Percentiles rank a stretch among this genome's conserved stretches.
Evolutionary conservation across 2,329 filamentous ascomycete species (phyloP).

Genomic region (Diplodia intermedia): DNA sequence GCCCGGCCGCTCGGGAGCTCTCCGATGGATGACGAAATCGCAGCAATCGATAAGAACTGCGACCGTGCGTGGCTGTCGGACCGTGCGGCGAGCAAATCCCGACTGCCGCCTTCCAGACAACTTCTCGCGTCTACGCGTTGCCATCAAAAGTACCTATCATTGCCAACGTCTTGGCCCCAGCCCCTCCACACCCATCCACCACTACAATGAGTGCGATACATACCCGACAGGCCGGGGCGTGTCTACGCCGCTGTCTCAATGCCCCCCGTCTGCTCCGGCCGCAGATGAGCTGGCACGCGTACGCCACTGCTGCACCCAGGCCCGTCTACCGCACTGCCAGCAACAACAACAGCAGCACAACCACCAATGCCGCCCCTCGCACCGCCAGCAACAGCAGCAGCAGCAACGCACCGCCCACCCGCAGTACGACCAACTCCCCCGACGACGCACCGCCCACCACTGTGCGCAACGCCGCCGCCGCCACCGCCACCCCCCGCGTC

Average conservation of each 20-base stretch:
- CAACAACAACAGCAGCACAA: conserved; percentile 11
- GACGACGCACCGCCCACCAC: conserved; percentile 3
- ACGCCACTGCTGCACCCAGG: conserved; percentile 8
- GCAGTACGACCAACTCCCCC: not conserved
- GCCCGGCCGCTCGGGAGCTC: not conserved
- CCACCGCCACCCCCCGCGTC: conserved; percentile 34
- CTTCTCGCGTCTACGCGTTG: conserved; percentile 15
- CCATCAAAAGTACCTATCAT: not conserved
- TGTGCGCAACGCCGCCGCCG: conserved; percentile 17
- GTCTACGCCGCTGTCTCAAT: conserved; percentile 22
- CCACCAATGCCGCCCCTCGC: conserved; percentile 21
- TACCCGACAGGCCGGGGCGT: conserved; percentile 4
- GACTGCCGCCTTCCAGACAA: not conserved
- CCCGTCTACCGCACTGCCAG: not conserved
- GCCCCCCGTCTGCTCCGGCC: conserved; percentile 4
- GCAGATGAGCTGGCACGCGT: conserved; percentile 9
- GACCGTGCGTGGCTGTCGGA: not conserved
- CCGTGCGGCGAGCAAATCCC: conserved; percentile 23
- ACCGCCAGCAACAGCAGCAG: conserved; percentile 33
- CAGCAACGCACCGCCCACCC: conserved; percentile 34
- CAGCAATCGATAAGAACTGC: not conserved
- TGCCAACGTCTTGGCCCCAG: not conserved
- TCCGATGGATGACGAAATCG: conserved; percentile 11
- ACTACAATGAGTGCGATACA: conserved; percentile 11
- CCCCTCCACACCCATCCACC: not conserved